Base-by-base conservation (phyloP, 495 filamentous ascomycete species). In the Alectoria sarmentosa region DNA sequence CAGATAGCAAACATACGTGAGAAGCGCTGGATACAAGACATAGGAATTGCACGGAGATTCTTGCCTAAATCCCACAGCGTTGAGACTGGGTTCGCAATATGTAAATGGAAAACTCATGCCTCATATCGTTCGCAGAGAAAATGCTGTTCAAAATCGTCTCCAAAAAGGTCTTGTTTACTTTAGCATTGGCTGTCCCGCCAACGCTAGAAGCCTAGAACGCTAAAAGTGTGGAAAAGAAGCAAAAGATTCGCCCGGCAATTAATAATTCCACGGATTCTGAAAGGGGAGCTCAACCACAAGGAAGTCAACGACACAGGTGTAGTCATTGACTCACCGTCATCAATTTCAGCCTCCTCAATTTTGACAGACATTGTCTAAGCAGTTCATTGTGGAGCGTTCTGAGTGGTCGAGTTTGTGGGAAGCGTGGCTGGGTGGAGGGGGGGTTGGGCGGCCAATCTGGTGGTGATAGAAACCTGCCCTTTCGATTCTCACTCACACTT, bases 391-490 rank as follows among this genome's bases (percentile, higher is more conserved):
- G 19, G 28, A 66, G 52, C 54, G 26, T 23, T 60, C 41, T 59
- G 52, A 46, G 44, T 61, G 64, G 58, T 62, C 19, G 36, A 49
- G 19, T 28, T 19, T 23, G 44, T n/a, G 44, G 44, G 1, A 48
- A 68, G 58, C 54, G 63, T 39, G 63, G 63, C 56, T 65, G 63
- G 63, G 39, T 26, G 63, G 52, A 52, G 48, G 52, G 59, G 37
- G 63, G 58, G 39, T 41, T 49, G 66, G 62, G 64, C 3, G 19
- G 32, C 38, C 59, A 66, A 66, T 66, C 60, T 66, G 67, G 52
- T 46, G 42, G 46, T 58, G 57, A 69, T 60, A 66, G 28, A 63
- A 66, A 59, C 37, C 56, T 55, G 56, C 55, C 57, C 67, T 49
- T 39, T 38, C 58, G 42, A 42, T 52, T 57, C 52, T 37, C 32